A percentile compares a stretch with the other conserved stretches of the same genome.
phyloP scores from a whole-genome alignment of 2,329 filamentous ascomycete species.

The Didymellaceae sp. region DNA sequence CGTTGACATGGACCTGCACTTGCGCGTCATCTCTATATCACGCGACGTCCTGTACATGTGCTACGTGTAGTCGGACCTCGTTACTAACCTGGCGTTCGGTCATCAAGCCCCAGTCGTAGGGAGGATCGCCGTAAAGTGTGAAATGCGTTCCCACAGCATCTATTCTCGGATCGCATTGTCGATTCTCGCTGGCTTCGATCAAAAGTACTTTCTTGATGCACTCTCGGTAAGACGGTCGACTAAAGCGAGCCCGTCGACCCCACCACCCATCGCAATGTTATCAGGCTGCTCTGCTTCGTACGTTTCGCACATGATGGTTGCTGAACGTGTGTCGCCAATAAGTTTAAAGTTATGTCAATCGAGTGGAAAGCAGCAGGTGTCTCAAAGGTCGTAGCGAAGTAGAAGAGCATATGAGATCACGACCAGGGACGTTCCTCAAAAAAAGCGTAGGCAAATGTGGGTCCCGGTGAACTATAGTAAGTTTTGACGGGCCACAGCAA shows the following conservation, averaged over 20 bases:
- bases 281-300: background rate
- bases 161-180: slow-evolving; percentile 34
- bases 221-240: slow-evolving; percentile 21
- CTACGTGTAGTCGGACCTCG: too few relatives aligned
- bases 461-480: too few relatives aligned
- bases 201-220: slow-evolving; percentile 32
- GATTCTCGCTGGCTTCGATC: slow-evolving; percentile 33
- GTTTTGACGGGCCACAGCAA: too few relatives aligned
- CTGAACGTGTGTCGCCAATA: slow-evolving; percentile 25
- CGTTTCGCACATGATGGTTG: slow-evolving; percentile 13
- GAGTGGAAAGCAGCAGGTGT: too few relatives aligned
- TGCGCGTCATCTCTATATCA: slow-evolving; percentile 31
- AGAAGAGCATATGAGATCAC: too few relatives aligned
- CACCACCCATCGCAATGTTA: slow-evolving; percentile 20
- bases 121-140: slow-evolving; percentile 3
- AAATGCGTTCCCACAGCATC: slow-evolving; percentile 9
- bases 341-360: too few relatives aligned
- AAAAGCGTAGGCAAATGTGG: too few relatives aligned
- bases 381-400: too few relatives aligned
- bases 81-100: slow-evolving; percentile 28
- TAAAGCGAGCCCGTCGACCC: slow-evolving; percentile 19
- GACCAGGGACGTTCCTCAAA: too few relatives aligned
- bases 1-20: slow-evolving; percentile 37
- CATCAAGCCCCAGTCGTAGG: slow-evolving; percentile 29
- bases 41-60: background rate